Evolutionary conservation across 352 stramenopile species (phyloP), one percentile per base, ranked within the genome.

Genomic region (Pythium vanterpoolii): DNA sequence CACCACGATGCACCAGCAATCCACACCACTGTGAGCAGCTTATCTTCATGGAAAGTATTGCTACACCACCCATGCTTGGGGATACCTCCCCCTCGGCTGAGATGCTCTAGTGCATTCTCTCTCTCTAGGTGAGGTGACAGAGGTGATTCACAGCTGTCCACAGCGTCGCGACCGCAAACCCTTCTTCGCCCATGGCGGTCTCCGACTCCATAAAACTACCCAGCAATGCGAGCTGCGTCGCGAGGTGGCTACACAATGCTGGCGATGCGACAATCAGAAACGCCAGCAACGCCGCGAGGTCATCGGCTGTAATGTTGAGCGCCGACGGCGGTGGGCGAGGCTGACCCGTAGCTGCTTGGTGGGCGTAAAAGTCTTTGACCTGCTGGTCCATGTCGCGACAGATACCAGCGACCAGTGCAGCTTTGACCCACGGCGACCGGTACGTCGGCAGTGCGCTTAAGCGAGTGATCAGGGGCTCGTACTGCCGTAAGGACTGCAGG

Each of bases 221-320:
- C 1, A 91, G 55, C 19, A 91, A 59, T 28, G 72, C 77, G 9
- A 91, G 62, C 44, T 89, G 81, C 9, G 81, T 85, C 51, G 76
- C 80, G 23, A 78, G 43, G 44, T 87, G 79, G 9, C 66, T 55
- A 21, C 74, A 80, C 2, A 68, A 69, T 8, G 67, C 72, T 9
- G 77, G 75, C 10, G 81, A 66, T 5, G 75, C 69, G 3, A 72
- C 72, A 11, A 89, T 56, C 23, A 87, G 43, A 47, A 91, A 89
- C 40, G 71, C 72, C 9, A 91, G 67, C 47, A 89, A 46, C 11
- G 72, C 56, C 0, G 64, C 68, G 39, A 89, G 49, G 30, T 87
- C 77, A 8, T 80, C 71, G 0, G 80, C 71, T 14, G 73, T 71
- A 70, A 87, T 53, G 58, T 73, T 87, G 48, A 77, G 34, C 14